Base-by-base conservation (phyloP, 1,139 yeast species). In the Pichia cactophila region DNA sequence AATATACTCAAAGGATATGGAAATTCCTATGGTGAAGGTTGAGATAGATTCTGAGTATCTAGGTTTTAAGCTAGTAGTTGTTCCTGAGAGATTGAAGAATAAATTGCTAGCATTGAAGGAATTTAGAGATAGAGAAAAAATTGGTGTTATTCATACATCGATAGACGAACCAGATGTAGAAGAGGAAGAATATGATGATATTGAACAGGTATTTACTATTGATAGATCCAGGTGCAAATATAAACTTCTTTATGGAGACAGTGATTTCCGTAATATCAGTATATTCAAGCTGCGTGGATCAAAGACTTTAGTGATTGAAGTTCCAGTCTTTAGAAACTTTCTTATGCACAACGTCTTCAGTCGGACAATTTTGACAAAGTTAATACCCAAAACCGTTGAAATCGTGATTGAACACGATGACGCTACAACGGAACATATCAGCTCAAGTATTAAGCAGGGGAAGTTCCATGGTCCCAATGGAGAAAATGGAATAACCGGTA, bases 171-270 rank as follows among this genome's bases (percentile, higher is more conserved):
- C 43, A 4, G 43, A 35, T 9, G 44, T 48, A 3, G 50, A 49
- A 2, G 55, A 54, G 7, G 53, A 59, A 2, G 78, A 72, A 4
- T 78, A 68, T 54, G 79, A 77, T 51, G 83, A 78, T 54, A 79
- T 75, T 45, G 81, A 76, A 57, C 83, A 79, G 55, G 66, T 79
- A 42, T 79, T 78, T 57, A 56, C 65, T 8, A 11, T n/a, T 8
- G 37, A 42, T 3, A 23, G 17, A 12, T 47, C 54, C 1, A 33
- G 23, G 2, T 43, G 45, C 12, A 49, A 50, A 4, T 40, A 44
- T n/a, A 70, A 74, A 0, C 65, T 66, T 17, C 31, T 51, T 31
- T 51, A 51, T 26, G 54, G 54, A 8, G 60, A 57, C 9, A 47
- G 57, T 26, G 64, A 61, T 44, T 50, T 54, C 10, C 56, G 54